Base-by-base conservation (phyloP, 2,329 filamentous ascomycete genomes). In the Fusarium sp. region DNA sequence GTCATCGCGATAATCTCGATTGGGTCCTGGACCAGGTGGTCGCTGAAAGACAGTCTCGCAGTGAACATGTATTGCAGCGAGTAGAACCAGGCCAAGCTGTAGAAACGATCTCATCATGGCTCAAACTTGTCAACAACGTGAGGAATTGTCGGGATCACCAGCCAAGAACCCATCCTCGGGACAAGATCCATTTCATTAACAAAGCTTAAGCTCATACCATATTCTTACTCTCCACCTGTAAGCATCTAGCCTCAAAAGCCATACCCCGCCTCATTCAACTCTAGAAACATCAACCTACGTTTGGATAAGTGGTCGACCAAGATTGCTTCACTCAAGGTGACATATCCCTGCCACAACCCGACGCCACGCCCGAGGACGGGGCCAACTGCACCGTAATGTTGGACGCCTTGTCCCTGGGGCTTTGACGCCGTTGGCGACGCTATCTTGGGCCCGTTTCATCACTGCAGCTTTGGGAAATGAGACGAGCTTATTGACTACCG, bases 1-100 rank as follows among this genome's bases (percentile, higher is more conserved):
- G n/a, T 66, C 48, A 24, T 61, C 57, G 35, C 57, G 56, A n/a
- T 66, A 61, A 31, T 66, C 39, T 18, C 27, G 45, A 16, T 37
- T 41, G 1, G 57, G 64, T 4, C 64, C 64, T 22, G 57, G 33
- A 27, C 45, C 56, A 5, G 56, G 56, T n/a, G 56, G 57, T 24
- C 45, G 11, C 10, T 37, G 64, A 29, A 66, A 66, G 22, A 45
- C 43, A 1, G 64, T 52, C 10, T 66, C 45, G 45, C 43, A 11
- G 24, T 22, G 29, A 7, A 37, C 57, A 24, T 20, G 14, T 20
- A n/a, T n/a, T 59, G 64, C 59, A 22, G 31, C 31, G 9, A 52
- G 31, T 1, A 39, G 29, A 22, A 63, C 16, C 31, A 41, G 60
- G 9, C 43, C 20, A 16, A 63, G 6, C 5, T 52, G 48, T 20